Percentiles rank a stretch among this genome's conserved stretches.
Conservation (phyloP, 139 green algal species). For the Auxenochlorella pyrenoidosa region DNA sequence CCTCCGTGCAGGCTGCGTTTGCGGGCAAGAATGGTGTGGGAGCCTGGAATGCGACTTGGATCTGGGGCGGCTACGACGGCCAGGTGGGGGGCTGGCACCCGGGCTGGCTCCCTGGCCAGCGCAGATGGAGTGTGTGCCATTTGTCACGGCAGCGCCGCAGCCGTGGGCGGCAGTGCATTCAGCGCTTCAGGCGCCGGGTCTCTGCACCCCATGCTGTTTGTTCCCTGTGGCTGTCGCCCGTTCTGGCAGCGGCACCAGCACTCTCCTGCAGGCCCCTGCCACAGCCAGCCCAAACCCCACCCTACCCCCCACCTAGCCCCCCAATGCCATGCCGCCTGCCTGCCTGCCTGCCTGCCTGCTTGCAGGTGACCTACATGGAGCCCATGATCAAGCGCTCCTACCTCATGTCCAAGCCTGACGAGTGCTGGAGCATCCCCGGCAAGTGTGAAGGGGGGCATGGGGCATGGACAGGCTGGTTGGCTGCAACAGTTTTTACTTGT, state of each 20-base stretch:
- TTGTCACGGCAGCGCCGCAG: too few species aligned
- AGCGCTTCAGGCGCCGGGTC: not conserved
- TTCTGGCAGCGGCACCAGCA: not conserved
- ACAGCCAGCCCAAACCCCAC: too few species aligned
- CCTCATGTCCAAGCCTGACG: not conserved
- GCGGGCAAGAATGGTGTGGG: not conserved
- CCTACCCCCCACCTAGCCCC: too few species aligned
- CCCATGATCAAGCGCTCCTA: not conserved
- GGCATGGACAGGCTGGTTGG: too few species aligned
- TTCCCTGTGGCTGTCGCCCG: not conserved
- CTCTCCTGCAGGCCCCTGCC: too few species aligned
- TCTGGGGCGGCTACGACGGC: not conserved
- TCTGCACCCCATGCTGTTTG: not conserved
- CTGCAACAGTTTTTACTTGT: too few species aligned
- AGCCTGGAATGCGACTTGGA: not conserved
- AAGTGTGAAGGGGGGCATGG: too few species aligned
- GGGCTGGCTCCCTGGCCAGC: too few species aligned
- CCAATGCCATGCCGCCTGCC: not conserved
- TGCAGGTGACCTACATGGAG: not conserved
- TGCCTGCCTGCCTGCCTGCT: not conserved
- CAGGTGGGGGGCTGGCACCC: not conserved
- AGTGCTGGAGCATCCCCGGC: constrained; percentile 2
- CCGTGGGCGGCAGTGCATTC: too few species aligned
- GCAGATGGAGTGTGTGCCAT: too few species aligned
- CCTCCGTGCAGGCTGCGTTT: not conserved